A percentile compares a stretch with the other conserved stretches of the same genome.
Evolutionary conservation across 192 early-diverging fungal species (phyloP).

Genomic region (Tieghemiomyces parasiticus): DNA sequence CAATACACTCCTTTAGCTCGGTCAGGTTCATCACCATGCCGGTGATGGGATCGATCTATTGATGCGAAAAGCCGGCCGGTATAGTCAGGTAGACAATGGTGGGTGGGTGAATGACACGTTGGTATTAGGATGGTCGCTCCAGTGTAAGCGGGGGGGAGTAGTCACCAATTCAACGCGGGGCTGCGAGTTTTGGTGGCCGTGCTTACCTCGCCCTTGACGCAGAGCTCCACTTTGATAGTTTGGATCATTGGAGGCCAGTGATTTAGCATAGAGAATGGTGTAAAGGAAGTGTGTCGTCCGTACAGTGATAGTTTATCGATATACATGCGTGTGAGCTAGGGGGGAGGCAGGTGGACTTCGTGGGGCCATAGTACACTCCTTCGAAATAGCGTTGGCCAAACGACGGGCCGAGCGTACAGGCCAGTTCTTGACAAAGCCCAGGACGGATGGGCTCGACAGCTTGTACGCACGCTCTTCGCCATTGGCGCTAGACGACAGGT

Average conservation of each 20-base stretch:
- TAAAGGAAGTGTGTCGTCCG: conserved; percentile 12
- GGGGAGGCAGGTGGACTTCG: background rate
- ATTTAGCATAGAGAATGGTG: no score
- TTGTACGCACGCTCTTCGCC: no score
- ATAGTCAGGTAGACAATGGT: background rate
- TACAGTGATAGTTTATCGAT: background rate
- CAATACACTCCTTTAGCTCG: conserved; percentile 65
- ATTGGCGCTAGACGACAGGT: no score
- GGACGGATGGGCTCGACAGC: no score
- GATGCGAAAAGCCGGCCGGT: background rate
- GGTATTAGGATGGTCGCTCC: background rate
- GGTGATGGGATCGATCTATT: conserved; percentile 47
- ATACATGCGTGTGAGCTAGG: background rate
- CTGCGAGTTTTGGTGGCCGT: background rate
- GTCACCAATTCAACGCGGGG: background rate
- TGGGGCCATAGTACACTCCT: background rate
- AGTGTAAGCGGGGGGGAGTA: background rate
- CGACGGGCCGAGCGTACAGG: background rate
- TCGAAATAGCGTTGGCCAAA: background rate
- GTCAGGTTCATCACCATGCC: conserved; percentile 82
- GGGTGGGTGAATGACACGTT: background rate
- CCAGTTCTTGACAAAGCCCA: no score
- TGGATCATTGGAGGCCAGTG: no score
- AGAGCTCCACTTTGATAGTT: conserved; percentile 43
- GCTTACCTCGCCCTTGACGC: conserved; percentile 47